Evolutionary conservation across 2,329 filamentous ascomycete species (phyloP), one percentile per base, ranked within the genome.

Genomic region (Hypoxylon sp.): DNA sequence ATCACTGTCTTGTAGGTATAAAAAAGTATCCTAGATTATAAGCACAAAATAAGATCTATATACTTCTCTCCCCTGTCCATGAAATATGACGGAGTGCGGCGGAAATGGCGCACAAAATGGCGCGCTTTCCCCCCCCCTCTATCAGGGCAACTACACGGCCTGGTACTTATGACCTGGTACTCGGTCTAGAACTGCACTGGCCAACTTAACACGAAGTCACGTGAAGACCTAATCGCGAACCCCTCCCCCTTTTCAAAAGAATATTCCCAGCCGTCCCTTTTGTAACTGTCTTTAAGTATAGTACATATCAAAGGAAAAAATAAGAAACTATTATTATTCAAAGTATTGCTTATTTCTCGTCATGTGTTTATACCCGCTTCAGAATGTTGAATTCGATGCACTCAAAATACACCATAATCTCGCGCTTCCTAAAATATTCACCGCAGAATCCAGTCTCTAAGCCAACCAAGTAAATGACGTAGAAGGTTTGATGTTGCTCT

Each of bases 131-230:
- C 21, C 48, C 21, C 21, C 19, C 21, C 19, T 51, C 35, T 27
- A 51, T 37, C 35, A 32, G n/a, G 47, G 46, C 31, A 44, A 44
- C 47, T 11, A 15, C 8, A 44, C 47, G 51, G 59, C 52, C 35
- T 58, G 44, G 59, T 27, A 27, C 24, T 27, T 27, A 27, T 27
- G 24, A 3, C 24, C 24, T 27, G 5, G 24, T 27, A 21, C 56
- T 63, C 47, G 60, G 60, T 31, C 56, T 17, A 62, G n/a, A 46
- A 19, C 37, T 19, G 46, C 62, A 58, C 48, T 60, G 48, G 15
- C 55, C 62, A 65, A 51, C 56, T 68, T 63, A 70, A 70, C 68
- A 70, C 68, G 68, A 68, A 70, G 32, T 70, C 68, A 70, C 68
- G 65, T 70, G 68, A 10, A 1, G 31, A 55, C 35, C 51, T 17